Evolutionary conservation across 257 asterid species (phyloP).

Genomic region (Knoxia roxburghii): DNA sequence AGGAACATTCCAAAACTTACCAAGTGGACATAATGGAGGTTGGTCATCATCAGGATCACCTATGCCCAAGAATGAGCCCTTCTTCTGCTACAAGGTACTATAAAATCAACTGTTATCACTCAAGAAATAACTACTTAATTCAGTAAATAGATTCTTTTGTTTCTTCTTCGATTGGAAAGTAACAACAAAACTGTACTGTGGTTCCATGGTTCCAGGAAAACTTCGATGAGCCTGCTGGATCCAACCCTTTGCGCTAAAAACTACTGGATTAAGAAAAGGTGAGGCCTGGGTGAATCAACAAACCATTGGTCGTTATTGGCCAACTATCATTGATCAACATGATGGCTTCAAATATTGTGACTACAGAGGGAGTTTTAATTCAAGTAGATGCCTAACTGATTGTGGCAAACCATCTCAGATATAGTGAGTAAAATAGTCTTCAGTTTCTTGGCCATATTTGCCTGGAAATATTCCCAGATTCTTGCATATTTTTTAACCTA

Average conservation of each 20-base stretch:
- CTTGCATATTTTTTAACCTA: conserved; percentile 38
- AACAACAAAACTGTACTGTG: conserved; percentile 1
- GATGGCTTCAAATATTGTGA: conserved; percentile 59
- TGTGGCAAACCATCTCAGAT: conserved; percentile 83
- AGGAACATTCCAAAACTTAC: conserved; percentile 59
- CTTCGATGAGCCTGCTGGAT: conserved; percentile 63
- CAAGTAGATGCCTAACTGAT: conserved; percentile 54
- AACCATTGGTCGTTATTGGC: conserved; percentile 93
- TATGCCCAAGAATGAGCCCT: conserved; percentile 67
- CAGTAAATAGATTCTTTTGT: too few relatives aligned
- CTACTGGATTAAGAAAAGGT: conserved; percentile 76
- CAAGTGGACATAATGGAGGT: conserved; percentile 52
- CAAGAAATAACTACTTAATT: too few relatives aligned
- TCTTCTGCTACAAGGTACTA: conserved; percentile 85
- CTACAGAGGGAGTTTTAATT: conserved; percentile 54
- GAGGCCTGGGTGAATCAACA: conserved; percentile 90
- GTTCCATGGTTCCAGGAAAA: conserved; percentile 43
- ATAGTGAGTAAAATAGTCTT: conserved; percentile 40
- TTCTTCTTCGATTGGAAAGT: too few relatives aligned
- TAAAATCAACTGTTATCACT: not conserved
- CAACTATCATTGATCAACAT: conserved; percentile 35
- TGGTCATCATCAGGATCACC: conserved; percentile 51
- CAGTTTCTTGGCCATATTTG: too few relatives aligned
- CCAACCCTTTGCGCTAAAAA: conserved; percentile 67
- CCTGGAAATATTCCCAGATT: not conserved